Evolutionary conservation across 306 rosid species (phyloP), one percentile per base, ranked within the genome.

Genomic region (Dalbergia cochinchinensis): DNA sequence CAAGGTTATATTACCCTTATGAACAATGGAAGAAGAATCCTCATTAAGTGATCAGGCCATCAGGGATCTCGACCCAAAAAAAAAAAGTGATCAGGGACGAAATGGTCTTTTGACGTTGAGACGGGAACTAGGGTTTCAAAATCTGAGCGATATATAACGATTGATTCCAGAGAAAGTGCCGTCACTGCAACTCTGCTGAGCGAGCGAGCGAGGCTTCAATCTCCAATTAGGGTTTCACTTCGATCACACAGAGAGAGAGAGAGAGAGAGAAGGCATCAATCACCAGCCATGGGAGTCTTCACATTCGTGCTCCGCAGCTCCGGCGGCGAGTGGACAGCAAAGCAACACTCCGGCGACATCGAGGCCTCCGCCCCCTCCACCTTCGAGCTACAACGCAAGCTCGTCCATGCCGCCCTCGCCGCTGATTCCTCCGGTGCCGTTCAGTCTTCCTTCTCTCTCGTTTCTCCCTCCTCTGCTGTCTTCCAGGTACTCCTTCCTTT

Each of bases 351-450:
- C 12, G 98, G 98, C 8, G 95, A 88, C 20, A 85, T 94, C 8
- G 97, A 94, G 79, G 91, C 92, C 79, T 91, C 95, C 22, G 97
- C 91, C 3, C 18, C 78, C 8, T 80, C 87, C 10, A 61, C 91
- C 42, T 92, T 73, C 80, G 92, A 86, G 7, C 90, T 94, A 69
- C 97, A 94, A 87, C 87, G 93, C 88, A 86, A 82, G 59, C 97
- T 94, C 51, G 95, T 94, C 39, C 85, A 88, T 5, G 22, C 89
- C 64, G 94, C 85, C 39, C 93, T 91, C 73, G 86, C 91, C 73
- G 79, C 37, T 22, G 99, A 94, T 72, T 88, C 89, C 14, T 87
- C 91, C 65, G 97, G 99, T 7, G 89, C 78, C 11, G 92, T 94
- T 19, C 97, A 87, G 85, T 85, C 92, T 65, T 91, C 99, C 33